A percentile compares a stretch with the other conserved stretches of the same genome.
Conservation (phyloP, 345 rosid genomes). For the Lumnitzera racemosa region DNA sequence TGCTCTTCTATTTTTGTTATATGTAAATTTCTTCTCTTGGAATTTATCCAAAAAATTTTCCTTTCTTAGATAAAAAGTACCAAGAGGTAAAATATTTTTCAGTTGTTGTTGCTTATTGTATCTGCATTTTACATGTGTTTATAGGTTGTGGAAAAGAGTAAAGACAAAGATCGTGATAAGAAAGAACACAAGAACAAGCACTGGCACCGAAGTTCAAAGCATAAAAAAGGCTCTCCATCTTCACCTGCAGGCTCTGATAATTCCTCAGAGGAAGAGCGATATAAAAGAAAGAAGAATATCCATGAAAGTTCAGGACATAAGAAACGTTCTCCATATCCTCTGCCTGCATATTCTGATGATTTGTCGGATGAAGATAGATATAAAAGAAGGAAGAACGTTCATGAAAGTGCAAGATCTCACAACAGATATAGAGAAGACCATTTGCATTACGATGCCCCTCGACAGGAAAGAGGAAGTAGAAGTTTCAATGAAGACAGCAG, state of each 20-base stretch:
- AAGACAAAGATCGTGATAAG: slow-evolving; percentile 31
- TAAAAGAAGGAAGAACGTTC: slow-evolving; percentile 16
- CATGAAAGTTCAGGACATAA: slow-evolving; percentile 27
- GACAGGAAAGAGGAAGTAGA: slow-evolving; percentile 18
- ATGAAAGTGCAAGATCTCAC: slow-evolving; percentile 22
- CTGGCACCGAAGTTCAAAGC: slow-evolving; percentile 32
- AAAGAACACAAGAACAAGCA: slow-evolving; percentile 33
- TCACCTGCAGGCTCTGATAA: slow-evolving; percentile 24
- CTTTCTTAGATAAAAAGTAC: too few relatives aligned
- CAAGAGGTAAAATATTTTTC: too few relatives aligned
- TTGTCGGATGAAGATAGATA: slow-evolving; percentile 22
- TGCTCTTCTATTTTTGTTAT: too few relatives aligned
- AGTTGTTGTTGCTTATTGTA: background rate
- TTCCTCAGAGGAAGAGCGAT: slow-evolving; percentile 23
- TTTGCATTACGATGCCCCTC: slow-evolving; percentile 10
- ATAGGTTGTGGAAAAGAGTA: slow-evolving; percentile 13
- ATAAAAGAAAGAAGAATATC: slow-evolving; percentile 17
- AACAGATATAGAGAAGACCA: slow-evolving; percentile 15
- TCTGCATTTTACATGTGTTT: background rate
- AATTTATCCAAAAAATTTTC: too few relatives aligned
- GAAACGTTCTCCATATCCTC: slow-evolving; percentile 26
- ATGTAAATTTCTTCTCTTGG: too few relatives aligned
- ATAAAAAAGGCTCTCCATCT: slow-evolving; percentile 33
- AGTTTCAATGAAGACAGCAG: slow-evolving; percentile 7
- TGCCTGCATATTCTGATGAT: slow-evolving; percentile 23